Base-by-base conservation (phyloP, 1,284 basidiomycete species). In the Trichosporon inkin region DNA sequence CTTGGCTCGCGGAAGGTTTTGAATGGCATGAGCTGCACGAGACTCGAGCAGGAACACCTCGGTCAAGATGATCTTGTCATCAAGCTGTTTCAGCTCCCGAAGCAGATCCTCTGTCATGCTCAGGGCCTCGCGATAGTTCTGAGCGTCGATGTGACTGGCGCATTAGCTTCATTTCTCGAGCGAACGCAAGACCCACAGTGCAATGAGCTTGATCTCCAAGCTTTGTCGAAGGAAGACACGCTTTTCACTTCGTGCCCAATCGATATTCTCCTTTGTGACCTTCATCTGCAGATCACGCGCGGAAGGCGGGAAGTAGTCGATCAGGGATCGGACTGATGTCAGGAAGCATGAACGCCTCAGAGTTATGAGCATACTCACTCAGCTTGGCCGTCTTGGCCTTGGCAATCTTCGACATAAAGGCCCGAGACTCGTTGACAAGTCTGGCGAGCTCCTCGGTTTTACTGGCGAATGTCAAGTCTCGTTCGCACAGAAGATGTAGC, bases 311-410 rank as follows among this genome's bases (percentile, higher is more conserved):
- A 98, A 96, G 81, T 88, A 89, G 77, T 91, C 90, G 70, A 98
- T 90, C 38, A 98, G 83, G 4, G 92, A 92, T 56, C 94, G 88
- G 78, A 95, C 91, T 93, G 66, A 2, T 24, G 28, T 22, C 44
- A 49, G 57, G 39, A 22, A 34, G 8, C 16, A 32, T 49, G 14
- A 35, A 14, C n/a, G 22, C 40, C n/a, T 22, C 17, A 34, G 13
- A 22, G 19, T 6, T 22, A 5, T 11, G 11, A 28, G 2, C 2
- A n/a, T 1, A 81, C 88, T 66, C 66, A 92, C 92, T 93, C 64
- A 98, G 85, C 80, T 97, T 97, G 2, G 95, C 94, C 0, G 95
- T 97, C 80, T 99, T 99, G 8, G 96, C 95, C 78, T 99, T 99
- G 24, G 95, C 94, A 1, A 93, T 92, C 14, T 89, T 88, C 0